A percentile compares a stretch with the other conserved stretches of the same genome.
phyloP scores from a whole-genome alignment of 305 asterid species.

The Ilex paraguariensis region DNA sequence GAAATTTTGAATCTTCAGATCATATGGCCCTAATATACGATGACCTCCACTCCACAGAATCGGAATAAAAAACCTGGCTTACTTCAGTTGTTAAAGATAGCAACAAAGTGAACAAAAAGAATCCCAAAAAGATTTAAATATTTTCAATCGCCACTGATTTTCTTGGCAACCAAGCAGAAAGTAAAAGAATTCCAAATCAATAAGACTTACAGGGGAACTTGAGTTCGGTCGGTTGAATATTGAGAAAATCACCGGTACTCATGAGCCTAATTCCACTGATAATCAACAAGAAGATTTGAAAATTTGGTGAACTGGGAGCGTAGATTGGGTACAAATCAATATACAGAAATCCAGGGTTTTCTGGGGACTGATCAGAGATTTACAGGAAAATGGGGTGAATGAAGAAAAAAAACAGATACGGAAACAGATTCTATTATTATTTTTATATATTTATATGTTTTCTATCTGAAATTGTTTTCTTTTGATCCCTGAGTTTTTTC shows the following conservation, averaged over 20 bases:
- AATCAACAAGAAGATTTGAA: not conserved
- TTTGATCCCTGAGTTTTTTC: no score
- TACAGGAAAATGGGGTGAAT: no score
- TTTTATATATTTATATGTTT: no score
- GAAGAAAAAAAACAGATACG: no score
- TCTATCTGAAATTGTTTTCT: no score
- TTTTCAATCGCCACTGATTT: not conserved
- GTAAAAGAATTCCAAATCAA: not conserved
- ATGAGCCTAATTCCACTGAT: conserved; percentile 3
- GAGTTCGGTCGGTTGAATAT: conserved; percentile 30
- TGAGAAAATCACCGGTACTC: conserved; percentile 25
- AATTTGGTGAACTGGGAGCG: not conserved
- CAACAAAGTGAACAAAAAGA: not conserved
- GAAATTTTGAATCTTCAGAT: no score
- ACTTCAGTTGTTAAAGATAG: not conserved
- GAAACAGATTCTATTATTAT: no score
- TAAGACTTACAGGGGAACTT: conserved; percentile 28
- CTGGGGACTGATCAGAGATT: no score
- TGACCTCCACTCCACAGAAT: no score
- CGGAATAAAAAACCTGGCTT: no score
- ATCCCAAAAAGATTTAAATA: not conserved
- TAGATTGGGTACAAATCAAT: not conserved
- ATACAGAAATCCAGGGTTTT: no score
- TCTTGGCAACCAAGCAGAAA: not conserved
- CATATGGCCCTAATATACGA: no score